These are phyloP conservation scores for Punica granatum DNA, from an alignment of 345 rosid genomes.

Conservation along the genomic window DNA sequence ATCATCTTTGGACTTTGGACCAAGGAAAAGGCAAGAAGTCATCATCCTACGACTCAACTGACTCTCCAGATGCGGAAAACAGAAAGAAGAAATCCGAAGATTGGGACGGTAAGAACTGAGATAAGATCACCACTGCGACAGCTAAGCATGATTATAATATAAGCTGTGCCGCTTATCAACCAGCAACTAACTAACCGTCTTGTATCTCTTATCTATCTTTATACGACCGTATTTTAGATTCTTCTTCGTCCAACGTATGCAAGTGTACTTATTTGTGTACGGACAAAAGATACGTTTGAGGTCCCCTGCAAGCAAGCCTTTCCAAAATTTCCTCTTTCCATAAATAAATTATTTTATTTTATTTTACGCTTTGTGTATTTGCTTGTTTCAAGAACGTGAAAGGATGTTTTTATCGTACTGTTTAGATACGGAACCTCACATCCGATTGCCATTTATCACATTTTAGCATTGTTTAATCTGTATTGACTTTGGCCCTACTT, in stretches of 20 bases:
- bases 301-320: not conserved
- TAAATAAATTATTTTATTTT: not conserved
- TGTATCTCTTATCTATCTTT: not conserved
- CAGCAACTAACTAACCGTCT: not conserved
- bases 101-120: not conserved
- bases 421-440: too few species aligned
- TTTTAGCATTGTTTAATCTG: too few species aligned
- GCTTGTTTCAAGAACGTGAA: too few species aligned
- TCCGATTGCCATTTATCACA: too few species aligned
- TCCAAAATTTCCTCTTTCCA: not conserved
- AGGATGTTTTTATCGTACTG: too few species aligned
- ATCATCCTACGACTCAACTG: not conserved
- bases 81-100: not conserved
- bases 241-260: not conserved
- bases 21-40: not conserved
- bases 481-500: too few species aligned
- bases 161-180: not conserved
- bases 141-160: slow-evolving; percentile 1
- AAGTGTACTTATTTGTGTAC: not conserved
- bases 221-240: not conserved
- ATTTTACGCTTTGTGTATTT: not conserved
- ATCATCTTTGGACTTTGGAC: too few species aligned
- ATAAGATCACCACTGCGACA: not conserved
- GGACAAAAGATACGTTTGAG: not conserved
- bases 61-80: not conserved